phyloP scores from a whole-genome alignment of 768 basidiomycete genomes.

The Suillus plorans region DNA sequence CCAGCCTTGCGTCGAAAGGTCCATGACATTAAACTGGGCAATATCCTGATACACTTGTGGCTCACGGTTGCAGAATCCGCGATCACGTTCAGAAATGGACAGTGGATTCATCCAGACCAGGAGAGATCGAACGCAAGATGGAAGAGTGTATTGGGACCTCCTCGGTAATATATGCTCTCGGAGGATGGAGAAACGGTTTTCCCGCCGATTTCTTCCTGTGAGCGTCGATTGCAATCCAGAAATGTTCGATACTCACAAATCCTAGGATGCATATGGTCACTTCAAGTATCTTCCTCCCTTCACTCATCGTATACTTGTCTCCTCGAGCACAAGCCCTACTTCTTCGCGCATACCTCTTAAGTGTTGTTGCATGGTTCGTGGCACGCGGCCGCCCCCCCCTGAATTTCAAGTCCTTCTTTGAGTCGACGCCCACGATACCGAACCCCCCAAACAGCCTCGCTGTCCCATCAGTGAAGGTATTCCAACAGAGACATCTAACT shows the following conservation, averaged over 20 bases:
- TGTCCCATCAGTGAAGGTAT: not conserved
- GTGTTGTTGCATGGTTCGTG: slow-evolving; percentile 27
- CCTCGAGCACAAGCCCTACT: slow-evolving; percentile 24
- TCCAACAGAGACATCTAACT: slow-evolving; percentile 30
- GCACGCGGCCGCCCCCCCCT: slow-evolving; percentile 29
- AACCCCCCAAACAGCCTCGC: not conserved
- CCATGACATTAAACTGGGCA: slow-evolving; percentile 17
- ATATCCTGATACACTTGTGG: slow-evolving; percentile 14
- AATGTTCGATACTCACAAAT: not conserved
- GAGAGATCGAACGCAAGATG: slow-evolving; percentile 50
- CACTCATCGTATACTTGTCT: slow-evolving; percentile 19
- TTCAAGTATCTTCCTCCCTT: slow-evolving; percentile 29
- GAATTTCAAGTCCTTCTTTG: slow-evolving; percentile 32
- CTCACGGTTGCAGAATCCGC: slow-evolving; percentile 8
- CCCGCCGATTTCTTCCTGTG: slow-evolving; percentile 53
- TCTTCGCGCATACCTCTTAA: slow-evolving; percentile 28
- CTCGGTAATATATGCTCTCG: slow-evolving; percentile 52
- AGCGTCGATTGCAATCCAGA: not conserved
- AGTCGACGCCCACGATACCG: not conserved
- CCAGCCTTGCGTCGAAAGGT: slow-evolving; percentile 21
- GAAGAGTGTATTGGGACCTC: slow-evolving; percentile 63
- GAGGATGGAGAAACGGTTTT: slow-evolving; percentile 50
- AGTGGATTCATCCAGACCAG: slow-evolving; percentile 33
- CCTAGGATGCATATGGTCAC: slow-evolving; percentile 33
- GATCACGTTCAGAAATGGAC: slow-evolving; percentile 42